phyloP scores from a whole-genome alignment of 805 yeast species.

The Saccharomycopsis sp. region DNA sequence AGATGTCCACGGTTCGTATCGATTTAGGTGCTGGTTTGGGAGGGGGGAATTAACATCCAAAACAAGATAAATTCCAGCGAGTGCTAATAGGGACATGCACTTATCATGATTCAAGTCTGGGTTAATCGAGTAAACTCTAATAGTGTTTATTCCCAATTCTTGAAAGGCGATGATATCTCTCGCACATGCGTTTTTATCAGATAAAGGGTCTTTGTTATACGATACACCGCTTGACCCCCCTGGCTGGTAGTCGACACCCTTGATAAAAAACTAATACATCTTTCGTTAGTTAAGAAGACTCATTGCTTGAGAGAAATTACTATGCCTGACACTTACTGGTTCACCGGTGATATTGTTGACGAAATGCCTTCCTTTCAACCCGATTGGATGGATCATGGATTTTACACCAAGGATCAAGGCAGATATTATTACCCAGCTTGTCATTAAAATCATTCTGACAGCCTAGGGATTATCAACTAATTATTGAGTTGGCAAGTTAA shows the following conservation, averaged over 20 bases:
- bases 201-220: slow-evolving; percentile 60
- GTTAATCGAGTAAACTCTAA: slow-evolving; percentile 82
- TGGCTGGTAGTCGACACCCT: slow-evolving; percentile 93
- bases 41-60: slow-evolving; percentile 89
- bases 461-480: no score
- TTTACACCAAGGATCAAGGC: neutral
- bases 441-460: no score
- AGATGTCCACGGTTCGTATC: slow-evolving; percentile 92
- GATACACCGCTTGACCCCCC: slow-evolving; percentile 82
- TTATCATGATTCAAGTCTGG: slow-evolving; percentile 76
- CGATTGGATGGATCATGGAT: slow-evolving; percentile 54
- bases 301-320: slow-evolving; percentile 18
- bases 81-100: slow-evolving; percentile 87
- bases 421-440: neutral
- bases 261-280: slow-evolving; percentile 49
- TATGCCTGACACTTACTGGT: slow-evolving; percentile 42
- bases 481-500: no score
- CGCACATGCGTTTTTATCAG: slow-evolving; percentile 65
- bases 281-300: slow-evolving; percentile 1
- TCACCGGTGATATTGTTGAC: slow-evolving; percentile 66
- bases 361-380: slow-evolving; percentile 63
- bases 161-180: slow-evolving; percentile 80
- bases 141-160: slow-evolving; percentile 76
- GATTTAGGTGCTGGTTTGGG: slow-evolving; percentile 67
- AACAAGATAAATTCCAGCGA: slow-evolving; percentile 87